Evolutionary conservation across 2,329 filamentous ascomycete genomes (phyloP), one percentile per base, ranked within the genome.

Genomic region (Aotearoamyces nothofagi): DNA sequence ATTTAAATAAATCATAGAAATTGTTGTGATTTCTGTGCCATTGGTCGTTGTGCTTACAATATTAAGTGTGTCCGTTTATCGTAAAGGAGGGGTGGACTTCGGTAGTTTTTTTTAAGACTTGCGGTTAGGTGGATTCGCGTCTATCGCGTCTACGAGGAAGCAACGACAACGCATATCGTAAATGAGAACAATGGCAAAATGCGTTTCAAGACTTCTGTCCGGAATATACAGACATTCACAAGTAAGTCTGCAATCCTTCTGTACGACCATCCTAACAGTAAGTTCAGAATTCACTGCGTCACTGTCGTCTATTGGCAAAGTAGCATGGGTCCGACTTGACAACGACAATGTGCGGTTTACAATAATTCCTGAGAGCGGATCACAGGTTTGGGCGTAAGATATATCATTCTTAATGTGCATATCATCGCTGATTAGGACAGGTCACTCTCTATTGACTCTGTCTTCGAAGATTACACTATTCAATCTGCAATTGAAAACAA

Each of bases 311-410:
- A 57, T 78, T 17, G 52, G 51, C 9, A 54, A 54, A 31, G 39
- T 53, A 30, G 51, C 51, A 28, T 51, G 49, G 47, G 44, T 51
- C 6, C 79, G 84, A 40, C 69, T 98, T 17, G 82, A 87, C 56
- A 72, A 92, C 56, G 76, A 86, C 34, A 76, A 77, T 31, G 76
- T 87, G 32, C 84, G 86, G 42, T 93, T 98, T 57, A 96, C 90
- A 35, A 81, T 96, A 45, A 87, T 96, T 37, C 86, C 90, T 1
- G 84, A 94, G 50, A 78, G 81, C 46, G 87, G 90, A 35, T 92
- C 83, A 6, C 87, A 96, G 62, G 87, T 96, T 31, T 98, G 90
- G 90, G 82, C 84, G 64, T 86, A 64, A 49, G 75, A n/a, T n/a
- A n/a, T n/a, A n/a, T n/a, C n/a, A n/a, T n/a, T n/a, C n/a, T n/a